These are phyloP conservation scores for Alliaria petiolata DNA, from an alignment of 345 rosid species.

Conservation along the genomic window DNA sequence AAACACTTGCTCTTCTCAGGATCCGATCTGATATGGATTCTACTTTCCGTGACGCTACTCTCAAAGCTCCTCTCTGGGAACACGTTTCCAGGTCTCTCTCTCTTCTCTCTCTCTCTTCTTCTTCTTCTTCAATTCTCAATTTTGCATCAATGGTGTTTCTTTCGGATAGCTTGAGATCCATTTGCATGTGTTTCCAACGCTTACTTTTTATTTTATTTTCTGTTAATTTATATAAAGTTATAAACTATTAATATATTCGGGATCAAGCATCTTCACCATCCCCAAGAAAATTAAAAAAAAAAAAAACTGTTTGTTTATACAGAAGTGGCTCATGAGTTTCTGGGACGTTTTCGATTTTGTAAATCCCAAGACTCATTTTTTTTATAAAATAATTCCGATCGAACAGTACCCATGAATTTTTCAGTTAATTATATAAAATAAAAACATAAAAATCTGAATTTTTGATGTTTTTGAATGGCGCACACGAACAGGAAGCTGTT, in stretches of 20 bases:
- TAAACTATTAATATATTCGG: constrained; percentile 16
- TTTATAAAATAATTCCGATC: not conserved
- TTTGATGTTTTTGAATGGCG: not conserved
- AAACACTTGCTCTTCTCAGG: constrained; percentile 71
- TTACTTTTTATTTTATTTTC: not conserved
- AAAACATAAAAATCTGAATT: not conserved
- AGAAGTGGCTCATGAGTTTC: constrained; percentile 27
- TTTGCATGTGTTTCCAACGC: constrained; percentile 57
- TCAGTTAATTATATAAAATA: not conserved
- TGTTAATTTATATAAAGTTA: not conserved
- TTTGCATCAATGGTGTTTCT: constrained; percentile 12
- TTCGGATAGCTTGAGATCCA: constrained; percentile 41
- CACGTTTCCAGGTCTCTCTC: constrained; percentile 70
- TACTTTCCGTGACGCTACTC: constrained; percentile 71
- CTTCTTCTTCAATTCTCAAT: not conserved
- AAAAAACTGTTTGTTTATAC: constrained; percentile 23
- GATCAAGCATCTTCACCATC: constrained; percentile 35
- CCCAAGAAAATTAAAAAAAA: constrained; percentile 15
- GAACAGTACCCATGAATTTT: not conserved
- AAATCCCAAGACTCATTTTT: constrained; percentile 51
- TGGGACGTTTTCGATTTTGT: constrained; percentile 42
- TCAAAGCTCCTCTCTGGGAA: constrained; percentile 93
- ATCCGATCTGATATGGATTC: constrained; percentile 95
- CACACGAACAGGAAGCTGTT: constrained; percentile 59
- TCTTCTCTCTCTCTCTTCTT: not conserved